These are phyloP conservation scores for Pseudogymnoascus sp. DNA, from an alignment of 2,329 filamentous ascomycete species.

Conservation along the genomic window DNA sequence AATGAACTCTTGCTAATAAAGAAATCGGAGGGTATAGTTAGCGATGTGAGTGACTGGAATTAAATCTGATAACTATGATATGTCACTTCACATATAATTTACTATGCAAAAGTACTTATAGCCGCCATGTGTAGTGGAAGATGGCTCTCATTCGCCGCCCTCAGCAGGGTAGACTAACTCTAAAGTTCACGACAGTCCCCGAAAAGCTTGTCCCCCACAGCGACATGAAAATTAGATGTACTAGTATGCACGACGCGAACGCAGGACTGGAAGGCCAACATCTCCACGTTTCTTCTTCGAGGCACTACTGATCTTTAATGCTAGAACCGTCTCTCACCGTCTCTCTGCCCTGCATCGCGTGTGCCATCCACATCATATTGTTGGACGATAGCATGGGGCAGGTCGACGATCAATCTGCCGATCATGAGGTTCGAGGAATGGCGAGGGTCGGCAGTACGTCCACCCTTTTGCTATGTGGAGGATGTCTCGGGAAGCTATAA, in stretches of 20 bases:
- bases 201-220: background rate
- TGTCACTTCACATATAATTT: background rate
- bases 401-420: background rate
- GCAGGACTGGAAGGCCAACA: background rate
- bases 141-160: background rate
- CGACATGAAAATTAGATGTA: background rate
- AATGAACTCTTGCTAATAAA: background rate
- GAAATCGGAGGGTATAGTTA: background rate
- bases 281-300: background rate
- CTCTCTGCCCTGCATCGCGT: background rate
- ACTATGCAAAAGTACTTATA: background rate
- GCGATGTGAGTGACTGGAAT: background rate
- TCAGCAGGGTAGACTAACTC: background rate
- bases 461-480: background rate
- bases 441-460: background rate
- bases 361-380: background rate
- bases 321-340: background rate
- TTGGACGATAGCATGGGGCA: background rate
- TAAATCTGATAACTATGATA: background rate
- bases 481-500: background rate
- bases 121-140: background rate
- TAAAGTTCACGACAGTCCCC: background rate
- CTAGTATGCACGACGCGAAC: background rate
- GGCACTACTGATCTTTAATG: background rate
- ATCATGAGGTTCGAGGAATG: background rate